Conservation (phyloP, 495 filamentous ascomycete species). For the Polyplosphaeria fusca region DNA sequence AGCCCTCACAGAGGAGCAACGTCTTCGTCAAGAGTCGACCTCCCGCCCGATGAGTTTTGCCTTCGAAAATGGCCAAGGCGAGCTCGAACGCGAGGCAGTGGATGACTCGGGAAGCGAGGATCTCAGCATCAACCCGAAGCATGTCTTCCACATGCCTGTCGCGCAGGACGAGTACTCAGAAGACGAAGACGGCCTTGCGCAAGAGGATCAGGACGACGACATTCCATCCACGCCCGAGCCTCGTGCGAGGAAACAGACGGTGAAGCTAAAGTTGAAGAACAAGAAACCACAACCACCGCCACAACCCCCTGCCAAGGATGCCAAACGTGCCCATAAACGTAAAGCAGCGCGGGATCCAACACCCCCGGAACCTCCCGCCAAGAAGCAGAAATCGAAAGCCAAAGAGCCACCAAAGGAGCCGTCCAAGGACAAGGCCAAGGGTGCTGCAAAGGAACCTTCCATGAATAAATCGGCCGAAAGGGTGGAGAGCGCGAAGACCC, state of each 20-base stretch:
- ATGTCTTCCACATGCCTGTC: conserved; percentile 5
- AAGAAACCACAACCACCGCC: not conserved
- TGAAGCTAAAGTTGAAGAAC: conserved; percentile 25
- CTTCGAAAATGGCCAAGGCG: conserved; percentile 59
- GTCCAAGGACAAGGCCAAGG: conserved; percentile 27
- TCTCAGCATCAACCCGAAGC: conserved; percentile 30
- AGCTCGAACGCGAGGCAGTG: conserved; percentile 37
- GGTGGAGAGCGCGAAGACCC: conserved; percentile 13
- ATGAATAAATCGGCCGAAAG: conserved; percentile 15
- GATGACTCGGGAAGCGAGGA: conserved; percentile 52
- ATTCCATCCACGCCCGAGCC: conserved; percentile 18
- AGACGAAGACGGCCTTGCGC: conserved; percentile 34
- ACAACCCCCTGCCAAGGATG: not conserved
- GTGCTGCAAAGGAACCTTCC: conserved; percentile 9
- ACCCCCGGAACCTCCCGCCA: conserved; percentile 10
- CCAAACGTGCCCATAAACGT: conserved; percentile 1
- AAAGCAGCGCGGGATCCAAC: conserved; percentile 7
- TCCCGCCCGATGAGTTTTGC: conserved; percentile 57
- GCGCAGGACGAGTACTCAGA: conserved; percentile 40
- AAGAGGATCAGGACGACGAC: conserved; percentile 37
- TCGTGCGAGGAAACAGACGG: conserved; percentile 14
- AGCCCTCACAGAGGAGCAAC: conserved; percentile 60
- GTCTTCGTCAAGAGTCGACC: conserved; percentile 51
- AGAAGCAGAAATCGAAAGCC: conserved; percentile 7
- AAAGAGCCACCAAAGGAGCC: conserved; percentile 12